These are phyloP conservation scores for Neurospora tetraspora DNA, from an alignment of 495 filamentous ascomycete species.

Conservation along the genomic window DNA sequence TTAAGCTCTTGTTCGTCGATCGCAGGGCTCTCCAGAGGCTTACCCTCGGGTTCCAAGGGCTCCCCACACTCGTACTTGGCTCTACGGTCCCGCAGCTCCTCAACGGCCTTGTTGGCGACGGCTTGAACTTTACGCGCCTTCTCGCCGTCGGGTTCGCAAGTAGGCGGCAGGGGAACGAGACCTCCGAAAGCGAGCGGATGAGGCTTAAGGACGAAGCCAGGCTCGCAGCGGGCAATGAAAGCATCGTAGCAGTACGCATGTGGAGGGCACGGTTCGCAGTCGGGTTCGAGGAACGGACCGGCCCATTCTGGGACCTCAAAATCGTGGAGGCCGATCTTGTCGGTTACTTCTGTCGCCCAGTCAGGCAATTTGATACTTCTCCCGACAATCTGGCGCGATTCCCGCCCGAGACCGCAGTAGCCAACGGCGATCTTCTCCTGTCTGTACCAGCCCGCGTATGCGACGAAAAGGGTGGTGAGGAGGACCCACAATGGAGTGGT, in stretches of 20 bases:
- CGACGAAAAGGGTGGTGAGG: slow-evolving; percentile 51
- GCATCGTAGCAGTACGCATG: slow-evolving; percentile 83
- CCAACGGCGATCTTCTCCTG: slow-evolving; percentile 91
- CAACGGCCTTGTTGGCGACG: slow-evolving; percentile 79
- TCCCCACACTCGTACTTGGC: slow-evolving; percentile 89
- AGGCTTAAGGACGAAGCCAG: slow-evolving; percentile 73
- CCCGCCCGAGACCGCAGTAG: slow-evolving; percentile 79
- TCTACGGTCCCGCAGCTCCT: slow-evolving; percentile 73
- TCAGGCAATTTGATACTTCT: slow-evolving; percentile 32
- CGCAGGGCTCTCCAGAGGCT: slow-evolving; percentile 46
- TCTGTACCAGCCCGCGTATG: slow-evolving; percentile 75
- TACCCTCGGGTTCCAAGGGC: slow-evolving; percentile 50
- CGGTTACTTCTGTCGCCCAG: slow-evolving; percentile 29
- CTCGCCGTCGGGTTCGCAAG: slow-evolving; percentile 91
- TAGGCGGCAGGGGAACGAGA: slow-evolving; percentile 73
- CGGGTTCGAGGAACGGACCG: slow-evolving; percentile 55
- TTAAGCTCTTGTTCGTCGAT: slow-evolving; percentile 72
- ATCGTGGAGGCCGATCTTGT: slow-evolving; percentile 32
- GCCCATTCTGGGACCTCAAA: slow-evolving; percentile 54
- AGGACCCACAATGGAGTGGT: slow-evolving; percentile 55
- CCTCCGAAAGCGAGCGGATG: slow-evolving; percentile 80
- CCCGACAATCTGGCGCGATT: slow-evolving; percentile 37
- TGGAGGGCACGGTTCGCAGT: slow-evolving; percentile 83
- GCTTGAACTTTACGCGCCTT: slow-evolving; percentile 78
- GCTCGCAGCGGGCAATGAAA: slow-evolving; percentile 69